Base-by-base conservation (phyloP, 108 stramenopile species). In the Licmophora abbreviata region DNA sequence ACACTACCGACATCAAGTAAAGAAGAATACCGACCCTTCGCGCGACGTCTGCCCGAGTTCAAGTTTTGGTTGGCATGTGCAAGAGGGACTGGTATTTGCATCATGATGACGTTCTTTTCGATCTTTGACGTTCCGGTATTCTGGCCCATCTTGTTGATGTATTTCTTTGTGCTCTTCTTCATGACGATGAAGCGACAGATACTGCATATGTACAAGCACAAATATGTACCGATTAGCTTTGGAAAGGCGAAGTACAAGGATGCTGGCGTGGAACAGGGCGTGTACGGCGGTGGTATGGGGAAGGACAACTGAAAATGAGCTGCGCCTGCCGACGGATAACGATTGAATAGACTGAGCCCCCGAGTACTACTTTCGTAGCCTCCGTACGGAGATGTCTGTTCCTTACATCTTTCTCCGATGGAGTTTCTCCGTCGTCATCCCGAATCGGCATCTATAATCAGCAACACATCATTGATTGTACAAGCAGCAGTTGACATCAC, bases 181-280 rank as follows among this genome's bases (percentile, higher is more conserved):
- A 78, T 97, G 83, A 97, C 98, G n/a, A 97, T 99, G 98, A 95
- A 95, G 69, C 68, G 95, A 64, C 98, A 97, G 76, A 95, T 99
- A 58, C 61, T 77, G 64, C 98, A 99, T 71, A 99, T 99, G 98
- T 93, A 95, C 74, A 92, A 97, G 73, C 94, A 97, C 73, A 92
- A 84, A 55, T 99, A 99, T 56, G 95, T 99, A 21, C 98, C 98
- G 27, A 93, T 94, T 54, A 74, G 59, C 50, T 95, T 85, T 65
- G 95, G 95, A 29, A 99, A 99, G 70, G 62, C 79, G 17, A 93
- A 83, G 51, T 91, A 92, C 63, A 81, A 77, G 59, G 71, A 85
- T 74, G 91, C 91, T 12, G 91, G 91, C 36, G 73, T 53, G 30
- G 91, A 93, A 56, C 65, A 64, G 29, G 74, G 73, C 20, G 67